Percentiles rank a stretch among this genome's conserved stretches.
phyloP scores from a whole-genome alignment of 345 rosid species.

The Acer campestre region DNA sequence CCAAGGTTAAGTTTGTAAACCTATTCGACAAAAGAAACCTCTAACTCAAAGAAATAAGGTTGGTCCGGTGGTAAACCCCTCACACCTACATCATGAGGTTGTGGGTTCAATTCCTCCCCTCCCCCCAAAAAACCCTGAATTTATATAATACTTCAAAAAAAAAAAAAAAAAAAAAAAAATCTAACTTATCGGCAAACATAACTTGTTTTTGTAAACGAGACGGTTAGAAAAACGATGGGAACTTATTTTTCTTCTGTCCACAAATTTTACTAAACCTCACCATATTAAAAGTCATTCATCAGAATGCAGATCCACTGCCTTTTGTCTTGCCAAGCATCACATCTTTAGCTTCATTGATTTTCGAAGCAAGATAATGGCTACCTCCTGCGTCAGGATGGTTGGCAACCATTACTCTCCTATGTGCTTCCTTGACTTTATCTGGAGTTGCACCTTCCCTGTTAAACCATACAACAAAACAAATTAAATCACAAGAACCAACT shows the following conservation, averaged over 20 bases:
- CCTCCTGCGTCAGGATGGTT: constrained; percentile 96
- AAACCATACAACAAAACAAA: constrained; percentile 10
- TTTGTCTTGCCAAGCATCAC: constrained; percentile 77
- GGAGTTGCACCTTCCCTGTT: constrained; percentile 64
- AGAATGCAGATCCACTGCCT: constrained; percentile 72
- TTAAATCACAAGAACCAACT: not conserved
- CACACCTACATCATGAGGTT: too few species aligned
- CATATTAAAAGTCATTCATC: constrained; percentile 15
- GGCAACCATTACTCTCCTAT: constrained; percentile 88
- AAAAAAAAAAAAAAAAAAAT: not conserved
- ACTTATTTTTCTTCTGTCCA: not conserved
- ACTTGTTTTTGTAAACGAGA: not conserved
- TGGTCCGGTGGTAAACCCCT: too few species aligned
- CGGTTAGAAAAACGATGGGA: not conserved
- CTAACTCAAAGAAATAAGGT: too few species aligned
- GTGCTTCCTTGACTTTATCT: constrained; percentile 87
- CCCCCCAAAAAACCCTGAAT: too few species aligned
- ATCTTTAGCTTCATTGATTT: constrained; percentile 88
- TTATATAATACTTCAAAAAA: too few species aligned
- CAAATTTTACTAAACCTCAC: not conserved
- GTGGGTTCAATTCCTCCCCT: too few species aligned
- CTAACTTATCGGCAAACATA: not conserved
- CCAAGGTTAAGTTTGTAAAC: not conserved
- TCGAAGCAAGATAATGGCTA: constrained; percentile 90
- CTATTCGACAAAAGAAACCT: too few species aligned